Evolutionary conservation across 441 rosid species (phyloP).

Genomic region (Eugenia klotzschiana): DNA sequence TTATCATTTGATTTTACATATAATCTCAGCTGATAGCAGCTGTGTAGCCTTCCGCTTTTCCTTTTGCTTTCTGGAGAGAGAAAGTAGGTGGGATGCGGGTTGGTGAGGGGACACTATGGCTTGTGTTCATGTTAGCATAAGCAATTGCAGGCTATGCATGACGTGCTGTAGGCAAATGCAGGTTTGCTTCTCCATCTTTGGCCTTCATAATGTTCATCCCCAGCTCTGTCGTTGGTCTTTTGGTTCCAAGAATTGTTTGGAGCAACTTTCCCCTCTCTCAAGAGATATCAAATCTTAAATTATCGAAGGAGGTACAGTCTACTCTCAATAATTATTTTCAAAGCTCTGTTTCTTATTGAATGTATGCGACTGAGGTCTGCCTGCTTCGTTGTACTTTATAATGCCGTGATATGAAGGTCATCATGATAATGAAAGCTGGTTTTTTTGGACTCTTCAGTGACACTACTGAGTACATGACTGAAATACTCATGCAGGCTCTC

Average conservation of each 20-base stretch:
- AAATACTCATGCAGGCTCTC: conserved; percentile 32
- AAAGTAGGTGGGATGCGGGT: not conserved
- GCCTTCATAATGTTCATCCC: conserved; percentile 88
- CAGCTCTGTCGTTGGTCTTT: conserved; percentile 62
- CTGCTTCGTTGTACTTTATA: conserved; percentile 3
- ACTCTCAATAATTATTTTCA: not conserved
- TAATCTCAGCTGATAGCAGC: not conserved
- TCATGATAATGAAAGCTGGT: not conserved
- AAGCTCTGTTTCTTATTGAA: not conserved
- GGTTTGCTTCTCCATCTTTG: conserved; percentile 87
- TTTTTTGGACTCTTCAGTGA: not conserved
- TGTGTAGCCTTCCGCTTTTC: not conserved
- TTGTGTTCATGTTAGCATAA: not conserved
- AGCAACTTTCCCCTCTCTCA: conserved; percentile 43
- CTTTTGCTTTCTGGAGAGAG: not conserved
- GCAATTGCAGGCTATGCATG: not conserved
- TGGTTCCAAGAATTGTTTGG: conserved; percentile 60
- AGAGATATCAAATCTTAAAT: conserved; percentile 40
- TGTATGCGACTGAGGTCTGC: not conserved
- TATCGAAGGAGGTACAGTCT: conserved; percentile 49
- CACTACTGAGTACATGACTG: not conserved
- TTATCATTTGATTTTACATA: not conserved
- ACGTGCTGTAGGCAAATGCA: conserved; percentile 22
- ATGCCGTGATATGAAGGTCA: not conserved
- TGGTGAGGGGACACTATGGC: not conserved